Evolutionary conservation across 1,139 yeast genomes (phyloP).

Genomic region (Pichia sp.): DNA sequence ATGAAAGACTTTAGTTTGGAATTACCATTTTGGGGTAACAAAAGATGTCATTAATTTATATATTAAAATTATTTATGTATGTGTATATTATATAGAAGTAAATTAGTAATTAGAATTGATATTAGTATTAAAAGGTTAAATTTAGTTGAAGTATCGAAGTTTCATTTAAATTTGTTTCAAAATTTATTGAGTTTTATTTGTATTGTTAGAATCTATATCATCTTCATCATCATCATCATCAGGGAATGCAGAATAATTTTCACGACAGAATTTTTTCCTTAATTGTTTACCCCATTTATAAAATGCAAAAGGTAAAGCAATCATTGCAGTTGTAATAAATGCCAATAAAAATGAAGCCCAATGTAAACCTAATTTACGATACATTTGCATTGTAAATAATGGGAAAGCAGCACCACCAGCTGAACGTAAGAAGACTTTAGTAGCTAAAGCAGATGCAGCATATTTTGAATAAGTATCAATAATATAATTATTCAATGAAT

Average conservation of each 20-base stretch:
- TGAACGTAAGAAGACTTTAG: slow-evolving; percentile 81
- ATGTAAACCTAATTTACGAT: slow-evolving; percentile 59
- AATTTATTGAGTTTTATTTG: neutral
- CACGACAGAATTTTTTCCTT: slow-evolving; percentile 60
- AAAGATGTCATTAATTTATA: no score
- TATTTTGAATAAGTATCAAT: slow-evolving; percentile 79
- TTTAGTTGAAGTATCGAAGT: no score
- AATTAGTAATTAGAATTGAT: no score
- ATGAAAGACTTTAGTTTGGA: no score
- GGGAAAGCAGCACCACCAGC: slow-evolving; percentile 88
- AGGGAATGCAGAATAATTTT: slow-evolving; percentile 44
- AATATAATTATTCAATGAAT: slow-evolving; percentile 80
- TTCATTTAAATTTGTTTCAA: no score
- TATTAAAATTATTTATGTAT: no score
- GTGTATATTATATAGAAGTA: no score
- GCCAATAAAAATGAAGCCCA: slow-evolving; percentile 87
- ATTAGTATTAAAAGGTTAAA: no score
- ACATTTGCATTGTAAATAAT: slow-evolving; percentile 74
- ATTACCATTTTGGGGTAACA: no score
- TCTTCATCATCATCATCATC: slow-evolving; percentile 15
- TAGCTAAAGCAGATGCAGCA: slow-evolving; percentile 89
- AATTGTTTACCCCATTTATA: slow-evolving; percentile 60
- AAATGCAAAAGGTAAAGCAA: slow-evolving; percentile 72
- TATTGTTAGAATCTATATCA: slow-evolving; percentile 4
- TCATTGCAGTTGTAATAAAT: slow-evolving; percentile 76